A percentile compares a stretch with the other conserved stretches of the same genome.
Evolutionary conservation across 768 basidiomycete species (phyloP).

Genomic region (Naganishia vaughanmartiniae): DNA sequence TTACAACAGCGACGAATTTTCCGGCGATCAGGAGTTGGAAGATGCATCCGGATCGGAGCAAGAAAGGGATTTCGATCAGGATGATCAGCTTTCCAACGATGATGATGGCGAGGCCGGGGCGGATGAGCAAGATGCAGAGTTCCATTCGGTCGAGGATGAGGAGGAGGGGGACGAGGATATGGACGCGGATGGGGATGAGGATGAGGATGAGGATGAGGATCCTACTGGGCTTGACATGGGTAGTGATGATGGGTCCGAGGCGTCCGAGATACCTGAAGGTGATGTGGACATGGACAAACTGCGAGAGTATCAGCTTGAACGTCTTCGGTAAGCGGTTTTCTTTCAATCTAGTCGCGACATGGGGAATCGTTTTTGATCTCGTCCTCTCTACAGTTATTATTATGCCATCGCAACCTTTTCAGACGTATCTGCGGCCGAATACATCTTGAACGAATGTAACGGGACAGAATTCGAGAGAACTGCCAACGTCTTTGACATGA

Average conservation of each 20-base stretch:
- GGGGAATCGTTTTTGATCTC: neutral
- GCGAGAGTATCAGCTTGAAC: slow-evolving; percentile 85
- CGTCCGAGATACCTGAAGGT: slow-evolving; percentile 52
- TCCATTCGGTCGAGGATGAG: slow-evolving; percentile 26
- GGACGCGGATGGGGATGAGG: slow-evolving; percentile 33
- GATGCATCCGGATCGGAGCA: slow-evolving; percentile 27
- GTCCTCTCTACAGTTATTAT: slow-evolving; percentile 67
- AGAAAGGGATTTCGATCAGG: slow-evolving; percentile 37
- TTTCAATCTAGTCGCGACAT: neutral
- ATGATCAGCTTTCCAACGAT: slow-evolving; percentile 68
- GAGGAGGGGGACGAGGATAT: slow-evolving; percentile 37
- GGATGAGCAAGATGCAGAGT: slow-evolving; percentile 8
- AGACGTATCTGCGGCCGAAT: slow-evolving; percentile 67
- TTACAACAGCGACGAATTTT: slow-evolving; percentile 12
- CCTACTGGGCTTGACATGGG: slow-evolving; percentile 36
- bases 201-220: slow-evolving; percentile 39
- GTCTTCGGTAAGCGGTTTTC: slow-evolving; percentile 65
- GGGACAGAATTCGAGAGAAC: slow-evolving; percentile 95
- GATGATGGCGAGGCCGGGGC: slow-evolving; percentile 65
- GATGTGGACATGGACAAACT: slow-evolving; percentile 85
- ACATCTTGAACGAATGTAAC: slow-evolving; percentile 80
- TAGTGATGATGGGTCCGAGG: slow-evolving; percentile 49
- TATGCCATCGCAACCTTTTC: slow-evolving; percentile 93
- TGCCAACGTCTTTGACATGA: slow-evolving; percentile 91
- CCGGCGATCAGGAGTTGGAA: slow-evolving; percentile 36